Evolutionary conservation across 805 yeast genomes (phyloP).

Genomic region (Metschnikowia vanudenii): DNA sequence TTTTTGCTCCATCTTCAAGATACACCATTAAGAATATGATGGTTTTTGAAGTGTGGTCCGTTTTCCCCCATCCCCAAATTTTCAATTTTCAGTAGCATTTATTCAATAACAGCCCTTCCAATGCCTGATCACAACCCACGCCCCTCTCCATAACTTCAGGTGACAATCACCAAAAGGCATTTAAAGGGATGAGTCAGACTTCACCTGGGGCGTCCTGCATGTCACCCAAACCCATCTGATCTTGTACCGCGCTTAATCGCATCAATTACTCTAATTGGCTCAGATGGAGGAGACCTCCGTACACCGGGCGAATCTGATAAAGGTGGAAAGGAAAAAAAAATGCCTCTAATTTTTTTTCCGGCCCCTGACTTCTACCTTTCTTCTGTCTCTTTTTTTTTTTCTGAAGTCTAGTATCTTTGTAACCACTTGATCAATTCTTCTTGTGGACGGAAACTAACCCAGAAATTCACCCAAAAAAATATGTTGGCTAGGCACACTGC

Average conservation of each 20-base stretch:
- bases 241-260: conserved; percentile 41
- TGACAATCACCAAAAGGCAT: too few relatives aligned
- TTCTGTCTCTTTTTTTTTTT: not conserved
- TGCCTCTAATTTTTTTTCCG: not conserved
- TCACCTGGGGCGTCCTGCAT: not conserved
- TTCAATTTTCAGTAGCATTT: too few relatives aligned
- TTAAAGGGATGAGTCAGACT: not conserved
- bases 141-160: too few relatives aligned
- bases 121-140: too few relatives aligned
- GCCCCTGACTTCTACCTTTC: not conserved
- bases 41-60: too few relatives aligned
- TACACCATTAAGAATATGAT: too few relatives aligned
- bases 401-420: not conserved
- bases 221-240: conserved; percentile 22
- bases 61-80: too few relatives aligned
- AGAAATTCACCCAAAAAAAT: not conserved
- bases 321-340: not conserved
- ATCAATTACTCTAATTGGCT: conserved; percentile 32
- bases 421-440: not conserved
- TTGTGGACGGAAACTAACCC: not conserved
- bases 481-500: conserved; percentile 17
- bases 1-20: too few relatives aligned
- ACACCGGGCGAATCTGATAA: conserved; percentile 13
- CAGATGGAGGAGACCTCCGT: conserved; percentile 13
- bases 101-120: too few relatives aligned